Percentiles rank a stretch among this genome's conserved stretches.
phyloP scores from a whole-genome alignment of 2,329 filamentous ascomycete species.

The Alternaria novae-zelandiae region DNA sequence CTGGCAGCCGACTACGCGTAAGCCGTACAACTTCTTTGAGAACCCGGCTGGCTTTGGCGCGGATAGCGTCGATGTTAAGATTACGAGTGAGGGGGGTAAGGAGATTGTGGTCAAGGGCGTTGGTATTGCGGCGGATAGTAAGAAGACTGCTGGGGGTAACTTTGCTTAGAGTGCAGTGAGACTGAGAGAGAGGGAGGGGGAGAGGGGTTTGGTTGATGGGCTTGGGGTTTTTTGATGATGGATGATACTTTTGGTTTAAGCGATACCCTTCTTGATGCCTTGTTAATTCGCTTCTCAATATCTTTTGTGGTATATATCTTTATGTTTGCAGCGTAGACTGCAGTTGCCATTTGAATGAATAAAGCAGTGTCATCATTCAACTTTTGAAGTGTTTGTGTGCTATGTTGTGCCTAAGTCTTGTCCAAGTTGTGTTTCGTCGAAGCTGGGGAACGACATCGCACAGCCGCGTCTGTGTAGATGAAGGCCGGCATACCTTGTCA shows the following conservation, averaged over 20 bases:
- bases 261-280: neutral
- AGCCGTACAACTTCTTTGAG: conserved; percentile 66
- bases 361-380: neutral
- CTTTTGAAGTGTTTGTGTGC: too few species aligned
- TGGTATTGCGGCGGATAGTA: conserved; percentile 46
- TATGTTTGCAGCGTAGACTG: neutral
- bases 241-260: neutral
- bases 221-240: neutral
- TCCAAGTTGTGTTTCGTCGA: neutral
- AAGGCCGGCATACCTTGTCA: rapidly evolving
- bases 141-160: conserved; percentile 40
- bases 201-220: neutral
- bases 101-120: conserved; percentile 61
- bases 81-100: conserved; percentile 62
- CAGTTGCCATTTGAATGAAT: neutral
- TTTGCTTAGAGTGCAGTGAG: conserved; percentile 21
- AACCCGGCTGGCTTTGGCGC: conserved; percentile 63
- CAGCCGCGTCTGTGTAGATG: neutral
- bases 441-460: neutral
- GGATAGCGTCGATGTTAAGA: conserved; percentile 60
- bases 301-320: neutral
- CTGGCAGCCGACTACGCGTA: conserved; percentile 63
- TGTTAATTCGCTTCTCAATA: neutral
- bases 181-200: too few species aligned
- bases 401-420: neutral